Conservation (phyloP, 345 rosid genomes). For the Arabidopsis arenosa region DNA sequence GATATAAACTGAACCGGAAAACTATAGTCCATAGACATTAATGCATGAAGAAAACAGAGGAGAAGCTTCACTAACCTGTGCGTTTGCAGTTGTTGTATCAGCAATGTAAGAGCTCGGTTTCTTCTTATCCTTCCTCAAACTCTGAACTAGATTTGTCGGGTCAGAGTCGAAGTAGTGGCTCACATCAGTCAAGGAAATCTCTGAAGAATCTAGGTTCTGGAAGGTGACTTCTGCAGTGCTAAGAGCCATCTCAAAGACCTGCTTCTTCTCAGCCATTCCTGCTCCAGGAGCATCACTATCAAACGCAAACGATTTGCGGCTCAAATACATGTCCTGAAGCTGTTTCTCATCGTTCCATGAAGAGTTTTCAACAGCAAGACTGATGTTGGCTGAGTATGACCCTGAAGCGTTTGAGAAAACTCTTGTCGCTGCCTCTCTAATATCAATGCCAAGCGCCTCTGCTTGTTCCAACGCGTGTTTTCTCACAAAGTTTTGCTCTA, state of each 20-base stretch:
- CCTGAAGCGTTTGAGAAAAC: slow-evolving; percentile 98
- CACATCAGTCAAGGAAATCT: slow-evolving; percentile 94
- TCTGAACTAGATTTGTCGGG: slow-evolving; percentile 94
- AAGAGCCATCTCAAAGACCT: slow-evolving; percentile 95
- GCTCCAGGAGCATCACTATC: slow-evolving; percentile 93
- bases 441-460: slow-evolving; percentile 69
- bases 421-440: slow-evolving; percentile 94
- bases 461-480: slow-evolving; percentile 97
- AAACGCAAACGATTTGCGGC: slow-evolving; percentile 96
- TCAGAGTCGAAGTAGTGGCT: slow-evolving; percentile 98
- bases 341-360: slow-evolving; percentile 99
- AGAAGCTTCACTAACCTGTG: slow-evolving; percentile 66
- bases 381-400: slow-evolving; percentile 92
- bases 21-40: background rate
- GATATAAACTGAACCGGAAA: background rate
- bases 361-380: slow-evolving; percentile 96
- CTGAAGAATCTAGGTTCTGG: slow-evolving; percentile 97
- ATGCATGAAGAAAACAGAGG: background rate
- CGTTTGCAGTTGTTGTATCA: slow-evolving; percentile 96
- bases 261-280: slow-evolving; percentile 86
- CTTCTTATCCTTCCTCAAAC: slow-evolving; percentile 86
- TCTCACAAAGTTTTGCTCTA: slow-evolving; percentile 80
- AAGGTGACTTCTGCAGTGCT: slow-evolving; percentile 97
- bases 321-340: slow-evolving; percentile 99
- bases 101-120: slow-evolving; percentile 94